Percentiles rank a stretch among this genome's conserved stretches.
phyloP scores from a whole-genome alignment of 73 alveolate genomes.

The Tetrahymena elliotti region DNA sequence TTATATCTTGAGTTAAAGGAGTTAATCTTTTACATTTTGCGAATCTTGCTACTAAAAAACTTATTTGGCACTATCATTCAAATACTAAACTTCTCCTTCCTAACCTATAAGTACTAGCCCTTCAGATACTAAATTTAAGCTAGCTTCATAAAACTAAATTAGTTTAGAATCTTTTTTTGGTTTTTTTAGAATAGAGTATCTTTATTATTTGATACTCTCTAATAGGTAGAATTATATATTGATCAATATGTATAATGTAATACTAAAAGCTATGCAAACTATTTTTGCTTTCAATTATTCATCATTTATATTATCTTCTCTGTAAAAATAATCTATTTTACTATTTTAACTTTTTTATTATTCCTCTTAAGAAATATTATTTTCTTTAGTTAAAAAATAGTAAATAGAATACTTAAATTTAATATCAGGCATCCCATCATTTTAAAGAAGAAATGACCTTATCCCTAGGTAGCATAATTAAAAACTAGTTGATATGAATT shows the following conservation, averaged over 20 bases:
- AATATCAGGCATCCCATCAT: background rate
- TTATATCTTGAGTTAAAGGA: background rate
- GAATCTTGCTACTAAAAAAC: background rate
- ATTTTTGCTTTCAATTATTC: background rate
- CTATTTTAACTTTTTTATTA: background rate
- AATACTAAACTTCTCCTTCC: background rate
- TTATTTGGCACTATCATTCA: background rate
- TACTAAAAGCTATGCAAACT: background rate
- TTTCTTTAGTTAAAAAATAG: background rate
- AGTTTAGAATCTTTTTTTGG: background rate
- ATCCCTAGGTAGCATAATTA: background rate
- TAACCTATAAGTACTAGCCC: background rate
- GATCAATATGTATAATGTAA: background rate
- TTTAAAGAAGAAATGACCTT: background rate
- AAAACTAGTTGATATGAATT: background rate
- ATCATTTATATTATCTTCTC: background rate
- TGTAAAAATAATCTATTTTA: background rate
- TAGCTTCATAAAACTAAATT: background rate
- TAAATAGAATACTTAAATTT: background rate
- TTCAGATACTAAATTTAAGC: background rate
- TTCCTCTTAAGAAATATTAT: background rate
- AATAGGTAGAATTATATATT: background rate
- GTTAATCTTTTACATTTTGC: background rate
- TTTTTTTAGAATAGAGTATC: background rate
- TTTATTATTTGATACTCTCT: background rate